Percentiles rank a stretch among this genome's conserved stretches.
Conservation (phyloP, 2,329 filamentous ascomycete species). For the Elsinoe necatrix region DNA sequence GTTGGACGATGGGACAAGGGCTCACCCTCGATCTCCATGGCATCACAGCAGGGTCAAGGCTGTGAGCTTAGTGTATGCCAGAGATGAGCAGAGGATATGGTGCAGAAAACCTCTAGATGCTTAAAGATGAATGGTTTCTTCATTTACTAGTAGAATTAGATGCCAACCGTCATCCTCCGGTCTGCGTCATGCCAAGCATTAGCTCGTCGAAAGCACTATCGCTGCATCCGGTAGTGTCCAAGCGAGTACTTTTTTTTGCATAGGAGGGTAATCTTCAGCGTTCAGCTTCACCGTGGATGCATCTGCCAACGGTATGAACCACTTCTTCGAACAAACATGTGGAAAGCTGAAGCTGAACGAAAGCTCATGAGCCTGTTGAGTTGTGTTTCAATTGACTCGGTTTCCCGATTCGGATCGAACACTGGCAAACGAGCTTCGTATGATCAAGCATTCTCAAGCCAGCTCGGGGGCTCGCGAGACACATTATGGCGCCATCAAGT, state of each 20-base stretch:
- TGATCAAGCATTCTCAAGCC: too few relatives aligned
- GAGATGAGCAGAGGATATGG: too few relatives aligned
- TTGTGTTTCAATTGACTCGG: not conserved
- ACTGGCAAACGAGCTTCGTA: not conserved
- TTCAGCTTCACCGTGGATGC: not conserved
- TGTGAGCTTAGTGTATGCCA: too few relatives aligned
- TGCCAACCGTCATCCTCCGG: too few relatives aligned
- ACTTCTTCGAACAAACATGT: not conserved
- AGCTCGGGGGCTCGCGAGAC: too few relatives aligned
- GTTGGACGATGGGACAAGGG: too few relatives aligned
- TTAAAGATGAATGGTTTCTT: too few relatives aligned
- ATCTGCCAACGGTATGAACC: not conserved
- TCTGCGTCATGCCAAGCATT: too few relatives aligned
- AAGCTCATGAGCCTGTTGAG: not conserved
- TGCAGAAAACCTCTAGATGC: too few relatives aligned
- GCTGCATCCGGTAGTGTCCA: not conserved
- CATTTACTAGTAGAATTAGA: not conserved
- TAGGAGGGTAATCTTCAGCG: not conserved
- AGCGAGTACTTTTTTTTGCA: not conserved
- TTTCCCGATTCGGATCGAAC: not conserved
- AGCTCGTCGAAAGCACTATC: not conserved
- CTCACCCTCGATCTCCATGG: too few relatives aligned
- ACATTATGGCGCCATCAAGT: too few relatives aligned
- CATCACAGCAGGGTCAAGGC: too few relatives aligned
- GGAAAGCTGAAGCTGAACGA: not conserved